Evolutionary conservation across 805 yeast genomes (phyloP).

Genomic region (Starmerella cellae): DNA sequence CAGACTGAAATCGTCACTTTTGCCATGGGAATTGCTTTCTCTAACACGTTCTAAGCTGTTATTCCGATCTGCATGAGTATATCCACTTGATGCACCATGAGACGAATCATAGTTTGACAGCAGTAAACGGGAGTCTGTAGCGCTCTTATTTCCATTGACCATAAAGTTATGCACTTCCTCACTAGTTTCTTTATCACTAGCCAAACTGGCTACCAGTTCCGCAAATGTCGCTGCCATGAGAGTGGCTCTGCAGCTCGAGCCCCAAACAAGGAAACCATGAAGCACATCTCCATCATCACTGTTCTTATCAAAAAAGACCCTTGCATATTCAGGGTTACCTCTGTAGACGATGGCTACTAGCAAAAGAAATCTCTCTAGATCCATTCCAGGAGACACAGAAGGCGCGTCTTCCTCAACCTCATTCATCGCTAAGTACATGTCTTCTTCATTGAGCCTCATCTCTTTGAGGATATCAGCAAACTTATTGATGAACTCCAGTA

Average conservation of each 20-base stretch:
- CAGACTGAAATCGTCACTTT: constrained; percentile 35
- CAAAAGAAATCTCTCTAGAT: constrained; percentile 74
- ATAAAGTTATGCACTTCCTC: constrained; percentile 36
- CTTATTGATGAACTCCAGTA: constrained; percentile 25
- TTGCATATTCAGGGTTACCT: constrained; percentile 44
- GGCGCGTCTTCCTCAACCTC: constrained; percentile 11
- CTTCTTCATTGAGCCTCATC: constrained; percentile 31
- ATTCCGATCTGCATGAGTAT: too few species aligned
- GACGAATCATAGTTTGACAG: too few species aligned
- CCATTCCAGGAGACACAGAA: constrained; percentile 45
- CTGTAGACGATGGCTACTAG: constrained; percentile 57
- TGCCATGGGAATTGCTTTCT: too few species aligned
- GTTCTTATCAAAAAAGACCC: constrained; percentile 53
- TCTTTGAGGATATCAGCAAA: constrained; percentile 31
- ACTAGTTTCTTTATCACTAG: constrained; percentile 23
- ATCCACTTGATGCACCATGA: too few species aligned
- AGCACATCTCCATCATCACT: constrained; percentile 51
- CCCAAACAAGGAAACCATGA: constrained; percentile 80
- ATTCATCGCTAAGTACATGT: constrained; percentile 23
- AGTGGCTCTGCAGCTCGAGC: constrained; percentile 57
- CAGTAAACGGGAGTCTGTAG: too few species aligned
- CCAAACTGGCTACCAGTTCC: constrained; percentile 61
- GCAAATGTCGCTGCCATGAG: constrained; percentile 73
- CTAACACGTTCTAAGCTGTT: too few species aligned
- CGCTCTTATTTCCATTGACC: too few species aligned